phyloP scores from a whole-genome alignment of 2,329 filamentous ascomycete genomes.

The Aureobasidium mangrovei region DNA sequence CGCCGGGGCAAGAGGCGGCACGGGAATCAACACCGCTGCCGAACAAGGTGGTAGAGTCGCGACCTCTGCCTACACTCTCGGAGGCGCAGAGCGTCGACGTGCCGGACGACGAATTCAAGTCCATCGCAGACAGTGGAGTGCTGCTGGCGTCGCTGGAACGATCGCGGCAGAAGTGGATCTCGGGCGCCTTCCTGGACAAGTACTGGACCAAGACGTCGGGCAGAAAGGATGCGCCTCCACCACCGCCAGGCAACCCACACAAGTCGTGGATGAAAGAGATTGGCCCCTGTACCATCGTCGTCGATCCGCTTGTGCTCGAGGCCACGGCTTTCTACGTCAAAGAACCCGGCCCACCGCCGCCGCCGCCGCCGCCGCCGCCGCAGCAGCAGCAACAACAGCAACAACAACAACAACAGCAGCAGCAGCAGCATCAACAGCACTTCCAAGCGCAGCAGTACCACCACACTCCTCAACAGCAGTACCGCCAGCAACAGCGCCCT shows the following conservation, averaged over 20 bases:
- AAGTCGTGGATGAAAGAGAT: slow-evolving; percentile 42
- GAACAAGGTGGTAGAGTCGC: slow-evolving; percentile 53
- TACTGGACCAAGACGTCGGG: slow-evolving; percentile 69
- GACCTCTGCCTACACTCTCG: slow-evolving; percentile 63
- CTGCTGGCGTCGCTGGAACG: slow-evolving; percentile 63
- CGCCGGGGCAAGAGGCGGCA: background rate
- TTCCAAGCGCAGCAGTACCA: slow-evolving; percentile 1
- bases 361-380: background rate
- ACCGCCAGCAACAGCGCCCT: slow-evolving; percentile 18
- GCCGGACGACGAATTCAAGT: slow-evolving; percentile 59
- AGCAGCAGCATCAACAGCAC: slow-evolving; percentile 9
- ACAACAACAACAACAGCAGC: background rate
- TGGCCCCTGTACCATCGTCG: slow-evolving; percentile 63
- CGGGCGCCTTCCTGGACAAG: slow-evolving; percentile 60
- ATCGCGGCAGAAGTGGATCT: slow-evolving; percentile 65
- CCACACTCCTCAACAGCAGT: slow-evolving; percentile 1
- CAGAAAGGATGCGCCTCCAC: slow-evolving; percentile 50
- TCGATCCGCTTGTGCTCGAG: slow-evolving; percentile 73
- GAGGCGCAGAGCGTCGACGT: slow-evolving; percentile 57
- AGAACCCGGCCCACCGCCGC: slow-evolving; percentile 36
- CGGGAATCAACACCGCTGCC: slow-evolving; percentile 40
- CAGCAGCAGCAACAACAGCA: slow-evolving; percentile 18
- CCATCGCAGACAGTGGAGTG: slow-evolving; percentile 66
- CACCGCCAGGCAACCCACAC: slow-evolving; percentile 39
- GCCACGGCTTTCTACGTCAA: slow-evolving; percentile 66